Evolutionary conservation across 257 asterid species (phyloP), one percentile per base, ranked within the genome.

Genomic region (Striga asiatica): DNA sequence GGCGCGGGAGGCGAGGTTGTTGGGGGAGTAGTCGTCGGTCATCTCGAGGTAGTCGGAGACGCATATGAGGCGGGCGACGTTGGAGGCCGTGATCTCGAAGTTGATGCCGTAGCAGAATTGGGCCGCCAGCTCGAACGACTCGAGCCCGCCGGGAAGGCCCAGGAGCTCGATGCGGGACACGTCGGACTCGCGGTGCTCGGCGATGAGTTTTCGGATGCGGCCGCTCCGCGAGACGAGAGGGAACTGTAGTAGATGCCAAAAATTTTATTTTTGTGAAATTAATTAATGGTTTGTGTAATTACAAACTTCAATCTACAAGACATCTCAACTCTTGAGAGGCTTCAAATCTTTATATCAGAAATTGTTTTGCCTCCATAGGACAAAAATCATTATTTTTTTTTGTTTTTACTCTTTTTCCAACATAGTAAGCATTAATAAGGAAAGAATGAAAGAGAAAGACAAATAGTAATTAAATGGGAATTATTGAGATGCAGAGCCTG

Each of bases 191-290:
- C 93, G 56, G 70, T 74, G 89, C 58, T 85, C 97, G 13, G 97
- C 79, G 2, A 88, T 84, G 66, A 88, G 54, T 62, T 85, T 88
- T 10, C 94, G 72, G 49, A 92, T 79, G 65, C 94, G 72, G 23
- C 97, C 97, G 66, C 99, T 88, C 47, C 95, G 73, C 0, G 99
- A 84, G 50, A 88, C 99, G 6, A 92, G 91, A 51, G 95, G 97
- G 63, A 88, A 92, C 99, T n/a, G n/a, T n/a, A n/a, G n/a, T n/a
- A n/a, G n/a, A n/a, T n/a, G n/a, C n/a, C n/a, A n/a, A n/a, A n/a
- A n/a, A n/a, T n/a, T n/a, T n/a, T n/a, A n/a, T n/a, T n/a, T n/a
- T n/a, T n/a, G n/a, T n/a, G n/a, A n/a, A n/a, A n/a, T n/a, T n/a
- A n/a, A n/a, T n/a, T n/a, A n/a, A n/a, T n/a, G n/a, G n/a, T n/a